Conservation (phyloP, 2,329 filamentous ascomycete genomes). For the Zasmidium citrigriseum region DNA sequence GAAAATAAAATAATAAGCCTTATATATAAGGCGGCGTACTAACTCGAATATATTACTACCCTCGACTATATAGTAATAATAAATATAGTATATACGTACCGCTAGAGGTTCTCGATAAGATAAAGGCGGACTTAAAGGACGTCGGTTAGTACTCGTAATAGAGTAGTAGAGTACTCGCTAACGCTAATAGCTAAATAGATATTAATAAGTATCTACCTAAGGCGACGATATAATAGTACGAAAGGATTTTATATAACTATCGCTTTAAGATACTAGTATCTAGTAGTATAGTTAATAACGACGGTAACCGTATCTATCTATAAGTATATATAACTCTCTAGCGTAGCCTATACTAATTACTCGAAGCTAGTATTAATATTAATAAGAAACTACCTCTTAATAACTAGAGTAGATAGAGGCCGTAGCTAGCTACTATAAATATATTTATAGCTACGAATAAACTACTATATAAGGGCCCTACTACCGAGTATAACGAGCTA, state of each 20-base stretch:
- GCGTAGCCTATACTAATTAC: background rate
- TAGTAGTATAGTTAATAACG: background rate
- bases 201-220: background rate
- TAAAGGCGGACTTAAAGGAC: background rate
- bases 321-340: background rate
- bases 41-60: background rate
- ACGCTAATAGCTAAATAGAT: background rate
- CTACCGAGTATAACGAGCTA: background rate
- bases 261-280: background rate
- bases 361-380: background rate
- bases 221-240: background rate
- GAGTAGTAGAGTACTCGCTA: background rate
- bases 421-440: background rate
- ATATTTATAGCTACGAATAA: background rate
- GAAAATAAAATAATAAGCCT: background rate
- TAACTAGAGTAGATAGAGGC: background rate
- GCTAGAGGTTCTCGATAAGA: background rate
- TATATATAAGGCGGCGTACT: background rate
- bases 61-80: background rate
- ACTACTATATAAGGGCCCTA: background rate
- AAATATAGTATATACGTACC: background rate
- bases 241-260: background rate
- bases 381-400: background rate
- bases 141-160: background rate
- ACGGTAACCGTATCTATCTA: background rate